Evolutionary conservation across 352 stramenopile genomes (phyloP).

Genomic region (Phytophthora crassamura): DNA sequence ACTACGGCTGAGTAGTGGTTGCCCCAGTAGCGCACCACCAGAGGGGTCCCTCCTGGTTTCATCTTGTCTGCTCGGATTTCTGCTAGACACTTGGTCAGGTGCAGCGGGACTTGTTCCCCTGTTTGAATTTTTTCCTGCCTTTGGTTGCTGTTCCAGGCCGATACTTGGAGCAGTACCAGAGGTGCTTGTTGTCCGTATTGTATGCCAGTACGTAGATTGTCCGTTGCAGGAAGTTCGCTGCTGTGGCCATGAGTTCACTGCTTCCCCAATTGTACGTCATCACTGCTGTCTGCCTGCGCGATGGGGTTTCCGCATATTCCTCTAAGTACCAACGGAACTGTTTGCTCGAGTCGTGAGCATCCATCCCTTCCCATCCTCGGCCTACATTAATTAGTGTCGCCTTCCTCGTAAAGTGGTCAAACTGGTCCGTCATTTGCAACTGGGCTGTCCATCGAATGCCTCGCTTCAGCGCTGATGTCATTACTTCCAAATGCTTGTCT

Average conservation of each 20-base stretch:
- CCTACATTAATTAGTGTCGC: not conserved
- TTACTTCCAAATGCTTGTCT: not conserved
- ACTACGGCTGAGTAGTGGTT: constrained; percentile 4
- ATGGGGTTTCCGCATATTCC: not conserved
- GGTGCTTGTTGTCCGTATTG: not conserved
- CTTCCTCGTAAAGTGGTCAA: not conserved
- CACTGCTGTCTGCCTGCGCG: not conserved
- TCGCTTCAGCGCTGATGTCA: not conserved
- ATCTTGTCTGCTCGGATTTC: not conserved
- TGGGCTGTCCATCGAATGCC: not conserved
- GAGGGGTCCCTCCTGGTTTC: not conserved
- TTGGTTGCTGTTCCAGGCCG: not conserved
- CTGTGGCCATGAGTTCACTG: not conserved
- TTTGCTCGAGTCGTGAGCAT: not conserved
- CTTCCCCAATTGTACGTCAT: constrained; percentile 7
- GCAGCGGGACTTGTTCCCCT: not conserved
- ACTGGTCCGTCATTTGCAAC: constrained; percentile 4
- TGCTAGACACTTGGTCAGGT: not conserved
- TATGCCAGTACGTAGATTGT: not conserved
- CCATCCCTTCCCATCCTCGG: constrained; percentile 3
- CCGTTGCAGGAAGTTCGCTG: not conserved
- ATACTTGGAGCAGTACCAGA: constrained; percentile 1
- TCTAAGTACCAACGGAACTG: constrained; percentile 19
- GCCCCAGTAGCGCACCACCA: not conserved
- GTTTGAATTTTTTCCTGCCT: not conserved